Base-by-base conservation (phyloP, 2,329 filamentous ascomycete genomes). In the Lanzia echinophila region DNA sequence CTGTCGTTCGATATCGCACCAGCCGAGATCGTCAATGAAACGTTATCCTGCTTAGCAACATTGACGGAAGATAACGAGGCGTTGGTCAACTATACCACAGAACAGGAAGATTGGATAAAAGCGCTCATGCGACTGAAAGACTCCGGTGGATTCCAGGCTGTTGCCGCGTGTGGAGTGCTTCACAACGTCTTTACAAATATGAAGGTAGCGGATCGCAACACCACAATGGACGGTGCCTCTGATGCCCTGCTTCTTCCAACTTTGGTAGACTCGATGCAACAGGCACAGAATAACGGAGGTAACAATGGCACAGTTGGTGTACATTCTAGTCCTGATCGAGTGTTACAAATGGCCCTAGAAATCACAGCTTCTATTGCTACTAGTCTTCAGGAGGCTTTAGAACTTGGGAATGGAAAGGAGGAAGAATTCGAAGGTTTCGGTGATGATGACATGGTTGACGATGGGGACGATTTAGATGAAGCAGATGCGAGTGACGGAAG, bases 361-460 rank as follows among this genome's bases (percentile, higher is more conserved):
- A 79, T 83, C 15, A 71, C 85, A 0, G 83, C 82, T 3, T 82
- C 82, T 6, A 85, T 87, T 45, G 82, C 81, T 41, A 84, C 81
- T 2, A 75, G 72, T 44, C 70, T 86, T 12, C 77, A 79, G 61
- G 72, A 75, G 33, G 75, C 76, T 6, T 64, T 79, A 41, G 74
- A 75, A 39, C 73, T 74, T 55, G 73, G 70, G 17, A 73, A 69
- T 52, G 70, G 68, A 15, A 65, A 66, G 22, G 69, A 70, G 31
- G 69, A 72, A 50, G 68, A 71, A 43, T 71, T 70, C 61, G 71
- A 72, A 19, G 73, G 69, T 0, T 65, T 73, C 38, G 65, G 66
- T 39, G 56, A 53, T 10, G 60, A 63, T 3, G 71, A 70, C 2
- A 67, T 68, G 3, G 67, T 65, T 1, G 72, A 70, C 1, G 70